Evolutionary conservation across 179 eudicot genomes (phyloP), one percentile per base, ranked within the genome.

Genomic region (Beta corolliflora): DNA sequence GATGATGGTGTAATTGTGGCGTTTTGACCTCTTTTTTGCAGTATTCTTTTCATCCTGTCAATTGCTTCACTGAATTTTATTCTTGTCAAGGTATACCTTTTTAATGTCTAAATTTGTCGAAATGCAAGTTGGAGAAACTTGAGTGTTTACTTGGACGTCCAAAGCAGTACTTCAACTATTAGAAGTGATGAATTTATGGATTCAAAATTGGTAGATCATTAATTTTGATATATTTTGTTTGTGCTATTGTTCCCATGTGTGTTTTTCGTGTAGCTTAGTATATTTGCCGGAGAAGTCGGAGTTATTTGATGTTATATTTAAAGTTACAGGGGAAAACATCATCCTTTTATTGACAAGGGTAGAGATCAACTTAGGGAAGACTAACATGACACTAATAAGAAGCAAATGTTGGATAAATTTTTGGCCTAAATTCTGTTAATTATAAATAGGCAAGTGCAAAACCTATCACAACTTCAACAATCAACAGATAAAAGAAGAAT

Each of bases 61-160:
- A 96, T 96, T 67, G 93, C 97, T 82, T 85, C 92, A 71, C 81
- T 85, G 75, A 96, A 96, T 86, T 96, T 87, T 82, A 87, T 96
- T 84, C 88, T 96, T 31, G 96, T 92, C 67, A 96, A 96, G 97
- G 99, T 94, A 81, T 83, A 86, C 14, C 15, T 9, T 14, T 21
- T 29, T 8, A 29, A 72, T 80, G 80, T 87, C 53, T 50, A 46
- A 65, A 5, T 6, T 29, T 18, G 9, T 23, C 52, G 9, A 48
- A 48, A 25, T 19, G 31, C 45, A 23, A 44, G 21, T 31, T 78
- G 73, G 55, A 16, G 18, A 11, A 21, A 10, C 18, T 29, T 79
- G 2, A 15, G 45, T 68, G 25, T 23, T 23, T 66, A 46, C 36
- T 66, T 8, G 55, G 21, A 5, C 18, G 78, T 31, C n/a, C 14